Evolutionary conservation across 495 filamentous ascomycete genomes (phyloP).

Genomic region (Massariosphaeria phaeospora): DNA sequence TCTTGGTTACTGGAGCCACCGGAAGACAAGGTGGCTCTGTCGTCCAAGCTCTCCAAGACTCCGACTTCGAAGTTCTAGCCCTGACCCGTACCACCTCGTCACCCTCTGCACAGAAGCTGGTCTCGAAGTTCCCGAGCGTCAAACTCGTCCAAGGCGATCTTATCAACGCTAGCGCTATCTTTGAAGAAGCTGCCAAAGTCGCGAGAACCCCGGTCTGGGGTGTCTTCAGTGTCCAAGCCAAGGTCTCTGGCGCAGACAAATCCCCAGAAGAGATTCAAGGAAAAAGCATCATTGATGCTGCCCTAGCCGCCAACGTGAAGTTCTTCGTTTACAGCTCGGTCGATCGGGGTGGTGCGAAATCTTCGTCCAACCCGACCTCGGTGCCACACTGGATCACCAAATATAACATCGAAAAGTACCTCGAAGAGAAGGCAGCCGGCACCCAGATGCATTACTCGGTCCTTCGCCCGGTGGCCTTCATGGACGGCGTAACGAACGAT

Average conservation of each 20-base stretch:
- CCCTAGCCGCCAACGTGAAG: slow-evolving; percentile 53
- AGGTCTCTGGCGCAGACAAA: slow-evolving; percentile 38
- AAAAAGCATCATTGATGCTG: slow-evolving; percentile 55
- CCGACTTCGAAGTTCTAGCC: slow-evolving; percentile 58
- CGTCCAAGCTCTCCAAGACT: slow-evolving; percentile 47
- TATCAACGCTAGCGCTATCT: slow-evolving; percentile 48
- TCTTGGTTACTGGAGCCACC: slow-evolving; percentile 67
- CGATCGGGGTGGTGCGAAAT: slow-evolving; percentile 57
- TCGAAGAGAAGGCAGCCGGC: slow-evolving; percentile 42
- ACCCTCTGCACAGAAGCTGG: slow-evolving; percentile 50
- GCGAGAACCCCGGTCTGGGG: slow-evolving; percentile 39
- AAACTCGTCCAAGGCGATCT: slow-evolving; percentile 56
- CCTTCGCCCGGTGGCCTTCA: slow-evolving; percentile 58
- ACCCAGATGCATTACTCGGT: slow-evolving; percentile 44
- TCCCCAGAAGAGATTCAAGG: slow-evolving; percentile 55
- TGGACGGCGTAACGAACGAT: slow-evolving; percentile 57
- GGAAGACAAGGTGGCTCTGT: slow-evolving; percentile 65
- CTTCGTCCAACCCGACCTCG: slow-evolving; percentile 53
- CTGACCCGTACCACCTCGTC: slow-evolving; percentile 59
- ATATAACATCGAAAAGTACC: slow-evolving; percentile 58
- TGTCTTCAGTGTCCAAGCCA: slow-evolving; percentile 53
- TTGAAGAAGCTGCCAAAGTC: slow-evolving; percentile 45
- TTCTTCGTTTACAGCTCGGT: slow-evolving; percentile 66
- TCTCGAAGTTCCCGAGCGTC: slow-evolving; percentile 43
- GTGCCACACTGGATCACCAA: slow-evolving; percentile 61